These are phyloP conservation scores for Aureobasidium mangrovei DNA, from an alignment of 2,329 filamentous ascomycete genomes.

Conservation along the genomic window DNA sequence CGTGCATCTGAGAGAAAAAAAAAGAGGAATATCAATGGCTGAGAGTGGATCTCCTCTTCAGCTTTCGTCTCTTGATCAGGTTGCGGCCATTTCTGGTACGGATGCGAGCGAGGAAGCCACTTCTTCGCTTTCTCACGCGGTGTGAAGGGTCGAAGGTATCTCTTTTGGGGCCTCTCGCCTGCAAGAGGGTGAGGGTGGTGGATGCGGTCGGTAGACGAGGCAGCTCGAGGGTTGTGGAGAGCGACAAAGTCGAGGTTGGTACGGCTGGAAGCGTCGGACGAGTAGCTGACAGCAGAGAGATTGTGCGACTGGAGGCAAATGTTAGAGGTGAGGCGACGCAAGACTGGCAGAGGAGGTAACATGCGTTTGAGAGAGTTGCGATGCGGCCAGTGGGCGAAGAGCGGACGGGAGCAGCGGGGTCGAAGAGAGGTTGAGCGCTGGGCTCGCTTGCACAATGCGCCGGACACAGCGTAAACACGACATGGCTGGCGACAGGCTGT, in stretches of 20 bases:
- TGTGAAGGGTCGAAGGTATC: constrained; percentile 53
- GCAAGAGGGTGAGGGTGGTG: constrained; percentile 22
- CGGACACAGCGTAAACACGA: constrained; percentile 16
- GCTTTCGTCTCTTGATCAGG: constrained; percentile 44
- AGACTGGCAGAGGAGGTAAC: not conserved
- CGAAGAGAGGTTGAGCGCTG: constrained; percentile 1
- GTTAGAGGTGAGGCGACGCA: not conserved
- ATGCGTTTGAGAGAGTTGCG: constrained; percentile 9
- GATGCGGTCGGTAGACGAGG: constrained; percentile 1
- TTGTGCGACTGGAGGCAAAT: not conserved
- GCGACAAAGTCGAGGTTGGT: constrained; percentile 7
- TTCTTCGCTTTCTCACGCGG: constrained; percentile 51
- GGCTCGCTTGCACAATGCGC: constrained; percentile 9
- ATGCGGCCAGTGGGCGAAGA: constrained; percentile 10
- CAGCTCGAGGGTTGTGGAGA: constrained; percentile 7
- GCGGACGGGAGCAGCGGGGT: constrained; percentile 8
- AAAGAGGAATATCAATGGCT: constrained; percentile 36
- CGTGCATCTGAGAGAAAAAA: not conserved
- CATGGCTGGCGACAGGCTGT: constrained; percentile 13
- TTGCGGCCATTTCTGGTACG: constrained; percentile 45
- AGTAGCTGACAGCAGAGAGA: constrained; percentile 3
- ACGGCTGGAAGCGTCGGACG: constrained; percentile 12
- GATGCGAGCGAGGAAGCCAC: constrained; percentile 50
- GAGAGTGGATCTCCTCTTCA: constrained; percentile 45
- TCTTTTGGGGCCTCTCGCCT: constrained; percentile 41